Evolutionary conservation across 768 basidiomycete genomes (phyloP).

Genomic region (Tylopilus sp.): DNA sequence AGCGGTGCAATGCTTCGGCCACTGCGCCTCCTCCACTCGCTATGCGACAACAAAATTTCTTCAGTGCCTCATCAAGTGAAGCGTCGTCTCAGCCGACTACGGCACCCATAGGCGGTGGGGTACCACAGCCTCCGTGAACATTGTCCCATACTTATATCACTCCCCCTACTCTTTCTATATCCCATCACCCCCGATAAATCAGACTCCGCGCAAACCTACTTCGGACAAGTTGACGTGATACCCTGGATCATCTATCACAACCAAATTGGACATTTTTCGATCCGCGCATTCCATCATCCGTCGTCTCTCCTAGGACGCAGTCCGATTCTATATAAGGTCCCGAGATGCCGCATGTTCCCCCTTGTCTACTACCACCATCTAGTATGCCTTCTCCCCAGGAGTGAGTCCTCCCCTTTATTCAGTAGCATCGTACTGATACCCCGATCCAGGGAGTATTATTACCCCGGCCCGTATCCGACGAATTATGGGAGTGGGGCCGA

Average conservation of each 20-base stretch:
- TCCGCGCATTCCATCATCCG: conserved; percentile 20
- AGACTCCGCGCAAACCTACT: conserved; percentile 5
- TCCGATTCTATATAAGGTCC: conserved; percentile 27
- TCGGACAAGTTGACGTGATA: conserved; percentile 17
- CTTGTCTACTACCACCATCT: conserved; percentile 1
- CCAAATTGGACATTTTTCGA: conserved; percentile 18
- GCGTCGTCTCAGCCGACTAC: not conserved
- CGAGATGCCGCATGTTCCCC: conserved; percentile 5
- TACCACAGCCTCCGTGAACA: conserved; percentile 19
- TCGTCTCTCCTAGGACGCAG: conserved; percentile 7
- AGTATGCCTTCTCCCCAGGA: conserved; percentile 20
- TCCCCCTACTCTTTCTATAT: conserved; percentile 7
- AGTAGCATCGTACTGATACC: conserved; percentile 1
- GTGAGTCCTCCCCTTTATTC: conserved; percentile 10
- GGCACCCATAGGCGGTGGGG: conserved; percentile 15
- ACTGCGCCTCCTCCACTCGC: conserved; percentile 14
- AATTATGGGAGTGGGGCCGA: conserved; percentile 7
- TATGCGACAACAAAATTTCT: not conserved
- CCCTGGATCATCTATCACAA: conserved; percentile 27
- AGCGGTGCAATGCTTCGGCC: conserved; percentile 21
- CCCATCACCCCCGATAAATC: conserved; percentile 1
- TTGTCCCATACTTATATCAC: not conserved
- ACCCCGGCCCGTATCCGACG: not conserved
- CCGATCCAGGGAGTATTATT: conserved; percentile 4
- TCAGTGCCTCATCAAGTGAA: conserved; percentile 1